phyloP scores from a whole-genome alignment of 2,329 filamentous ascomycete species.

The Trichocomaceae sp. region DNA sequence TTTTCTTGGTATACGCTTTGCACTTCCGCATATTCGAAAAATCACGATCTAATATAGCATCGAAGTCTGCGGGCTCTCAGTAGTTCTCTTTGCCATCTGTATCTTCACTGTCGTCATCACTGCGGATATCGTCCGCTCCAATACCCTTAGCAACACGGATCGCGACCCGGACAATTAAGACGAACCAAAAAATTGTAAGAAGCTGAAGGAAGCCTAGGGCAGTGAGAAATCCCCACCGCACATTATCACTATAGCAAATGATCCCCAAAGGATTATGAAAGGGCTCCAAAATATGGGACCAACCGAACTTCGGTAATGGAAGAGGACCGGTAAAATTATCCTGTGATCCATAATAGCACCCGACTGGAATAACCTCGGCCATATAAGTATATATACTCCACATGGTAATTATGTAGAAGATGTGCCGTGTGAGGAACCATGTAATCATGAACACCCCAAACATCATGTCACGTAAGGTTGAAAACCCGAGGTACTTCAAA shows the following conservation, averaged over 20 bases:
- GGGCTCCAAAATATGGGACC: background rate
- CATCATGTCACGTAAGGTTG: slow-evolving; percentile 63
- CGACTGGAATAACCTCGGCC: no score
- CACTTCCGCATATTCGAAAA: no score
- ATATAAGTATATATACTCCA: no score
- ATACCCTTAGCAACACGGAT: slow-evolving; percentile 65
- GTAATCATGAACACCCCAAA: slow-evolving; percentile 75
- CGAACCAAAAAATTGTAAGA: slow-evolving; percentile 73
- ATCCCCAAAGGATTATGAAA: slow-evolving; percentile 52
- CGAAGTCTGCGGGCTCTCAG: no score
- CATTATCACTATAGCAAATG: slow-evolving; percentile 64
- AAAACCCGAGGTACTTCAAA: slow-evolving; percentile 72
- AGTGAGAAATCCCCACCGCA: slow-evolving; percentile 64
- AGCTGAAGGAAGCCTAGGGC: slow-evolving; percentile 67
- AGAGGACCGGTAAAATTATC: no score
- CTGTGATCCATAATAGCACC: no score
- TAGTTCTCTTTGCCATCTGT: background rate
- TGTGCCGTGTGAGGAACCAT: slow-evolving; percentile 71
- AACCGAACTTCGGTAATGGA: background rate
- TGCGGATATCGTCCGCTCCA: slow-evolving; percentile 70
- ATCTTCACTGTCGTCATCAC: slow-evolving; percentile 49
- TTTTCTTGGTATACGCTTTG: no score
- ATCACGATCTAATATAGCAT: no score
- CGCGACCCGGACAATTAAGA: slow-evolving; percentile 71
- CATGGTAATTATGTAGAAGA: slow-evolving; percentile 25